These are phyloP conservation scores for Calophaca sinica DNA, from an alignment of 306 rosid genomes.

Conservation along the genomic window DNA sequence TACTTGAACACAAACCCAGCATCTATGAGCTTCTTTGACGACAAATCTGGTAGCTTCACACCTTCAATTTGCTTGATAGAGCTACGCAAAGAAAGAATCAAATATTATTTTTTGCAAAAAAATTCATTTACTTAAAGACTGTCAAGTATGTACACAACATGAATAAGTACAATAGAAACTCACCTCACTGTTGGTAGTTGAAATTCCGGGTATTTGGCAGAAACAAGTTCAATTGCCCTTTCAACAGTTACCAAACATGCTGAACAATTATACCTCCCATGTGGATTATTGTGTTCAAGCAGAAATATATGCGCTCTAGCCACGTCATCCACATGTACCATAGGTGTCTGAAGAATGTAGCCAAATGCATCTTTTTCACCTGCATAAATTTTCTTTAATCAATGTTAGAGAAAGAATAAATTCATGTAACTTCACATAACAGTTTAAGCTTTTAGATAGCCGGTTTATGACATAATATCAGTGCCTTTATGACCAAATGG, in stretches of 20 bases:
- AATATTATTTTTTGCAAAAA: neutral
- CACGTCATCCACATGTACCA: conserved; percentile 29
- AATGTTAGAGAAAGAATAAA: too few species aligned
- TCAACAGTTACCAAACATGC: neutral
- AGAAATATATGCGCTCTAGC: conserved; percentile 22
- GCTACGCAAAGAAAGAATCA: neutral
- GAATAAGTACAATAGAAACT: neutral
- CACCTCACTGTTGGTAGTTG: neutral
- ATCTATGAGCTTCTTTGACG: conserved; percentile 35
- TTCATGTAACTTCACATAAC: too few species aligned
- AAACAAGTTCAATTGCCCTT: neutral
- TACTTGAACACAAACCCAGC: conserved; percentile 35
- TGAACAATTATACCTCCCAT: conserved; percentile 41
- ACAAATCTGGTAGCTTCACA: neutral
- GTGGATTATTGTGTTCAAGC: conserved; percentile 22
- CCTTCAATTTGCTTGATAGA: neutral
- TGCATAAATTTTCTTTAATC: neutral
- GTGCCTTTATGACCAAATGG: too few species aligned
- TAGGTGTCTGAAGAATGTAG: neutral
- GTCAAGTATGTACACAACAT: neutral
- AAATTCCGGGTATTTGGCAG: conserved; percentile 16
- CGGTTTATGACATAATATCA: too few species aligned
- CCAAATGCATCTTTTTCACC: neutral
- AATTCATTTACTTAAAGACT: neutral
- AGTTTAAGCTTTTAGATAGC: too few species aligned